Percentiles rank a stretch among this genome's conserved stretches.
Evolutionary conservation across 2,329 filamentous ascomycete genomes (phyloP).

Genomic region (Parastagonospora nodorum): DNA sequence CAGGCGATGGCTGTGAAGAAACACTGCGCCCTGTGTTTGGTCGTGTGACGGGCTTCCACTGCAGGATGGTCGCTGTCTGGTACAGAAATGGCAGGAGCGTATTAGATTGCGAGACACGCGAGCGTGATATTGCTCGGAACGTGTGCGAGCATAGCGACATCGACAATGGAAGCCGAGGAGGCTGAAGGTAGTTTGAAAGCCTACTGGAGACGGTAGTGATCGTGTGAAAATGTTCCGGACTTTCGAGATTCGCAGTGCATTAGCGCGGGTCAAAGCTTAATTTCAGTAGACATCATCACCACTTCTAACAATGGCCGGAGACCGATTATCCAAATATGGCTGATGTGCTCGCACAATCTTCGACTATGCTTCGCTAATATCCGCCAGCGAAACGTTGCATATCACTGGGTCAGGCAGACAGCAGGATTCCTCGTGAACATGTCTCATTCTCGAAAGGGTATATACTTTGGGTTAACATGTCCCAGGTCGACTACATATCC

Average conservation of each 20-base stretch:
- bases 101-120: slow-evolving; percentile 31
- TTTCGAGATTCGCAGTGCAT: slow-evolving; percentile 4
- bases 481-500: background rate
- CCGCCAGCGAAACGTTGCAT: no score
- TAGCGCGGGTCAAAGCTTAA: slow-evolving; percentile 3
- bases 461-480: background rate
- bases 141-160: slow-evolving; percentile 41
- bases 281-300: background rate
- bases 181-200: background rate
- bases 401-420: no score
- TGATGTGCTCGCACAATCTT: no score
- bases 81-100: slow-evolving; percentile 71
- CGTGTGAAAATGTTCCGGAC: background rate
- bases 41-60: slow-evolving; percentile 30
- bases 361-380: no score
- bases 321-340: no score
- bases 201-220: no score
- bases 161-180: slow-evolving; percentile 2
- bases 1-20: slow-evolving; percentile 19
- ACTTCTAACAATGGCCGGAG: background rate
- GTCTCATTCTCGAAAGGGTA: background rate
- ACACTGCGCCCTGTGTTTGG: slow-evolving; percentile 26
- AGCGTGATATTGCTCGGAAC: slow-evolving; percentile 40
- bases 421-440: no score
- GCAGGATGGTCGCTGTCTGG: slow-evolving; percentile 68